These are phyloP conservation scores for Cladosporium sp. DNA, from an alignment of 2,329 filamentous ascomycete genomes.

Conservation along the genomic window DNA sequence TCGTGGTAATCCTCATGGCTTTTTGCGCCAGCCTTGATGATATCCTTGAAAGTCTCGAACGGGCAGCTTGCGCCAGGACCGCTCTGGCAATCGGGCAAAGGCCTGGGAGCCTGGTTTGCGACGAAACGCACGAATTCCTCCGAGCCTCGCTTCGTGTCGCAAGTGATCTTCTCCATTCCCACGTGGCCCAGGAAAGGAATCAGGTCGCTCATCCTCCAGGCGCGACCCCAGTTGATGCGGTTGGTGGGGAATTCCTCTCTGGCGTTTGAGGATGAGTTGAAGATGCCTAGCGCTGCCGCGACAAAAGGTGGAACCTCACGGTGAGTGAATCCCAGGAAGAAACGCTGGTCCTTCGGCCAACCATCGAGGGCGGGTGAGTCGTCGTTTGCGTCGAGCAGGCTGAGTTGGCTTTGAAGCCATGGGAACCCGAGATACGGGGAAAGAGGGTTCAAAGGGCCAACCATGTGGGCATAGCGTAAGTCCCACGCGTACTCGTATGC, in stretches of 20 bases:
- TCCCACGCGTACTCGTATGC: slow-evolving; percentile 20
- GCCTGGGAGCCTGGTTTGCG: slow-evolving; percentile 15
- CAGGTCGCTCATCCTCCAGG: slow-evolving; percentile 18
- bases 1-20: slow-evolving; percentile 15
- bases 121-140: slow-evolving; percentile 16
- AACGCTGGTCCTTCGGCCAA: slow-evolving; percentile 13
- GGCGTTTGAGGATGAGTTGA: slow-evolving; percentile 14
- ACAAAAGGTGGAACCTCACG: slow-evolving; percentile 19
- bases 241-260: slow-evolving; percentile 17
- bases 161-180: slow-evolving; percentile 17
- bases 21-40: slow-evolving; percentile 14
- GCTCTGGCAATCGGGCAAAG: slow-evolving; percentile 15
- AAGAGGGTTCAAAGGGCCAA: slow-evolving; percentile 16
- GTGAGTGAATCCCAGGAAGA: slow-evolving; percentile 19
- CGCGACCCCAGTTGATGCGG: slow-evolving; percentile 17
- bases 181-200: slow-evolving; percentile 20
- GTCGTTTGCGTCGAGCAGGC: slow-evolving; percentile 13
- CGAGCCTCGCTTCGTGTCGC: slow-evolving; percentile 2
- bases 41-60: slow-evolving; percentile 13
- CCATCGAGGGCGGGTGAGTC: slow-evolving; percentile 1
- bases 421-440: slow-evolving; percentile 18
- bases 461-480: slow-evolving; percentile 18
- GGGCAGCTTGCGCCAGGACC: slow-evolving; percentile 18
- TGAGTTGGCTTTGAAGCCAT: slow-evolving; percentile 14
- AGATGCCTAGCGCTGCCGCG: slow-evolving; percentile 17